Evolutionary conservation across 331 rosid genomes (phyloP).

Genomic region (Malus hybrid): DNA sequence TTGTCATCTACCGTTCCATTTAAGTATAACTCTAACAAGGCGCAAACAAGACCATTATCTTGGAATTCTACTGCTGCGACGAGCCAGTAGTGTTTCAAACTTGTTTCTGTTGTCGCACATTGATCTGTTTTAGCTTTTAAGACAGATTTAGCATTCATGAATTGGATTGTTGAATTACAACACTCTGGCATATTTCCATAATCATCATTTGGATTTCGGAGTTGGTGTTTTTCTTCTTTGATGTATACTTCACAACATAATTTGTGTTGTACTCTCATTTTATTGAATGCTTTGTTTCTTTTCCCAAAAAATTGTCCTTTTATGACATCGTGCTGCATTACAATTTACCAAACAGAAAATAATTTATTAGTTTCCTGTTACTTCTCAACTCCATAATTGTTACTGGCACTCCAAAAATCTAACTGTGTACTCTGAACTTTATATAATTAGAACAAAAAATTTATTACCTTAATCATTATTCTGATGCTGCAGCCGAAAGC

Average conservation of each 20-base stretch:
- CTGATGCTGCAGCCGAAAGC: conserved; percentile 71
- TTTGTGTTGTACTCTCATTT: too few species aligned
- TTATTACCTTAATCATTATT: not conserved
- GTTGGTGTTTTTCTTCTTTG: not conserved
- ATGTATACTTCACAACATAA: too few species aligned
- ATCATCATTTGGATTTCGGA: not conserved
- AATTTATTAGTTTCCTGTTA: not conserved
- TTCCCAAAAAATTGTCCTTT: too few species aligned
- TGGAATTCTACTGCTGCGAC: not conserved
- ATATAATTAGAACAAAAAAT: not conserved
- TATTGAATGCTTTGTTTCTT: too few species aligned
- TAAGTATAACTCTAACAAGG: not conserved
- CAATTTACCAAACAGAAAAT: not conserved
- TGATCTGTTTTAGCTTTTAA: not conserved
- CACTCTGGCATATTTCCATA: not conserved
- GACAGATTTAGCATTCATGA: not conserved
- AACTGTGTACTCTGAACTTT: too few species aligned
- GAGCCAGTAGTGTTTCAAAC: not conserved
- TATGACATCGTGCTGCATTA: not conserved
- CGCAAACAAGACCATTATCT: not conserved
- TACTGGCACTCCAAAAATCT: too few species aligned
- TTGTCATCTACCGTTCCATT: not conserved
- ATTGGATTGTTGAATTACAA: not conserved
- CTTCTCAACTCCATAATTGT: not conserved
- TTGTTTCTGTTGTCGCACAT: not conserved